Evolutionary conservation across 345 rosid genomes (phyloP).

Genomic region (Noccaea caerulescens): DNA sequence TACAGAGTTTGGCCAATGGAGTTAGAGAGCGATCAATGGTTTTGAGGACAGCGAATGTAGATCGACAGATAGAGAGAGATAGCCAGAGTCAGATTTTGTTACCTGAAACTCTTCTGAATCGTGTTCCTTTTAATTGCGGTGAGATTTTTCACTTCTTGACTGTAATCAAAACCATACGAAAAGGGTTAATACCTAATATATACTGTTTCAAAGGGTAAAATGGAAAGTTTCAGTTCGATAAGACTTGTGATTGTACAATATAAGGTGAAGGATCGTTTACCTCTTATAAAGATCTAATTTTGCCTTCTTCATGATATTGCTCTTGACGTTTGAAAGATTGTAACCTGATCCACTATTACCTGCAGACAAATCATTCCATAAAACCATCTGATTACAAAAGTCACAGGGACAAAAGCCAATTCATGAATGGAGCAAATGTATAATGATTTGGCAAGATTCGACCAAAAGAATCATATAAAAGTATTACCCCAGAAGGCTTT

Average conservation of each 20-base stretch:
- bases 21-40: constrained; percentile 13
- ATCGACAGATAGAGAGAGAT: neutral
- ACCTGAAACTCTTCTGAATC: constrained; percentile 64
- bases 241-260: constrained; percentile 14
- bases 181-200: neutral
- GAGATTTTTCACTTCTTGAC: constrained; percentile 82
- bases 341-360: constrained; percentile 59
- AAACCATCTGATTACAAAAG: constrained; percentile 15
- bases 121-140: constrained; percentile 71
- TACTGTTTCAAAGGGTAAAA: neutral
- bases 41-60: neutral
- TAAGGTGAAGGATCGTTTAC: constrained; percentile 41
- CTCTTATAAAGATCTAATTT: constrained; percentile 76
- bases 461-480: constrained; percentile 8
- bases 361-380: constrained; percentile 37
- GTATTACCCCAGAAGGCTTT: constrained; percentile 66
- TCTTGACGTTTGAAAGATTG: constrained; percentile 63
- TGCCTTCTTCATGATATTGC: constrained; percentile 92
- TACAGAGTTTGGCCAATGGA: neutral
- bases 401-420: neutral
- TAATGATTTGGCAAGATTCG: constrained; percentile 11
- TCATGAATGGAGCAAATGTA: neutral
- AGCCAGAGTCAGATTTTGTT: constrained; percentile 14
- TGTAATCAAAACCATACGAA: constrained; percentile 44
- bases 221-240: neutral